These are phyloP conservation scores for Blattamonas nauphoetae DNA, from an alignment of 78 protist species.

Conservation along the genomic window DNA sequence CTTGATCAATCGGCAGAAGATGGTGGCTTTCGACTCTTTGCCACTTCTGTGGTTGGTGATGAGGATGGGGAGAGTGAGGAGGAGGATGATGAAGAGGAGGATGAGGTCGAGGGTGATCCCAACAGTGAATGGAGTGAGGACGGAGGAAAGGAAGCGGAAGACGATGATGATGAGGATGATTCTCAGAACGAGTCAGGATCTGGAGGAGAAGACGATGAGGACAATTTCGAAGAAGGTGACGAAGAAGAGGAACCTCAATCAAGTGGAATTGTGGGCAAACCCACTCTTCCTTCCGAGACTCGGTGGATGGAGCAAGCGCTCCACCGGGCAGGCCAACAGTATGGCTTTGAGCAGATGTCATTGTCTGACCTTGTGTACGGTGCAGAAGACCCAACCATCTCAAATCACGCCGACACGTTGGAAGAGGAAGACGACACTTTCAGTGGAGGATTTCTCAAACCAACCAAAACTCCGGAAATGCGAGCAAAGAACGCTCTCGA, in stretches of 20 bases:
- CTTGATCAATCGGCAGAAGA: slow-evolving; percentile 3
- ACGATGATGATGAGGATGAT: not conserved
- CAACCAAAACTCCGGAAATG: not conserved
- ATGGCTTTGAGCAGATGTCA: not conserved
- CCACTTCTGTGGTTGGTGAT: not conserved
- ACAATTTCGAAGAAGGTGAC: not conserved
- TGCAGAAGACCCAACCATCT: not conserved
- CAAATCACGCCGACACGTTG: not conserved
- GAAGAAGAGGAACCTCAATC: not conserved
- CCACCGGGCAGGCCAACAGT: not conserved
- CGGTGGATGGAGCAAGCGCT: not conserved
- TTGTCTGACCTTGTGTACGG: not conserved
- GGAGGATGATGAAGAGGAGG: not conserved
- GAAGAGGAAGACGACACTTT: not conserved
- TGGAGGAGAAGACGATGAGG: not conserved
- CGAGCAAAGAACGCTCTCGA: not conserved
- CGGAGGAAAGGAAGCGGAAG: slow-evolving; percentile 2
- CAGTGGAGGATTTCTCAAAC: not conserved
- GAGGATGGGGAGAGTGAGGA: not conserved
- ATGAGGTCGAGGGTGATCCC: not conserved
- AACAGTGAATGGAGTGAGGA: not conserved
- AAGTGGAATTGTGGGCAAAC: not conserved
- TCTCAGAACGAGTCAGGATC: not conserved
- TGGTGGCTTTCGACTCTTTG: slow-evolving; percentile 1
- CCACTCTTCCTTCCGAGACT: not conserved